Evolutionary conservation across 2,329 filamentous ascomycete species (phyloP).

Genomic region (Hirsutella rhossiliensis): DNA sequence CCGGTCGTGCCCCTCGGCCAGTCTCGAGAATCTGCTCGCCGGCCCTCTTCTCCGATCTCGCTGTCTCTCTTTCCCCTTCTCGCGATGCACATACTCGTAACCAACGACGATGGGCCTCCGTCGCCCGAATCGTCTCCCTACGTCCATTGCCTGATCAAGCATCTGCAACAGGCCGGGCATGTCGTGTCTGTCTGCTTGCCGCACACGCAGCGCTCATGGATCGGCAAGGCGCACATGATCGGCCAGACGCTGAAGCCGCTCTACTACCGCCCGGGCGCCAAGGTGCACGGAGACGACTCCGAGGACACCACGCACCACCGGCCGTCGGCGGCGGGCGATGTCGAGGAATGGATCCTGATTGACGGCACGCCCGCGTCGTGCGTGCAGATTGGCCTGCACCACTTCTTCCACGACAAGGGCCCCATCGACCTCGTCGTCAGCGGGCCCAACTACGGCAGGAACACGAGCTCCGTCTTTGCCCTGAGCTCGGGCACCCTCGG

Average conservation of each 20-base stretch:
- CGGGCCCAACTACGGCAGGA: conserved; percentile 74
- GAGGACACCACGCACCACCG: conserved; percentile 54
- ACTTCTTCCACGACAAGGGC: conserved; percentile 62
- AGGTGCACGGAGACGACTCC: conserved; percentile 26
- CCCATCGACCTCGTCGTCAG: conserved; percentile 67
- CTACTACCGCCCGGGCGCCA: conserved; percentile 59
- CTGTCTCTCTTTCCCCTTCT: background rate
- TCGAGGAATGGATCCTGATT: conserved; percentile 71
- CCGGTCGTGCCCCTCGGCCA: background rate
- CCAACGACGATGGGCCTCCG: conserved; percentile 74
- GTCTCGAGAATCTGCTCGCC: background rate
- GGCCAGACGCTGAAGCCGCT: conserved; percentile 74
- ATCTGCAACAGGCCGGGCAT: conserved; percentile 65
- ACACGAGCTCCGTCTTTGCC: conserved; percentile 70
- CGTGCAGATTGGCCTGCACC: conserved; percentile 70
- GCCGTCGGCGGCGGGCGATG: conserved; percentile 39
- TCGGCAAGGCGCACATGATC: conserved; percentile 94
- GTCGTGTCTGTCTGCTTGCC: conserved; percentile 86
- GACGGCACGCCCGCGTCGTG: conserved; percentile 73
- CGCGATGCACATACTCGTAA: conserved; percentile 51
- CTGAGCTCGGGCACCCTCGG: conserved; percentile 68
- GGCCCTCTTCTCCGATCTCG: background rate
- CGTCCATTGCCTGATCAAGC: conserved; percentile 60
- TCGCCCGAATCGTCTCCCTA: conserved; percentile 70
- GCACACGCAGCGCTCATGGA: conserved; percentile 90